Percentiles rank a stretch among this genome's conserved stretches.
Conservation (phyloP, 495 filamentous ascomycete species). For the Trichoderma asperelloides region DNA sequence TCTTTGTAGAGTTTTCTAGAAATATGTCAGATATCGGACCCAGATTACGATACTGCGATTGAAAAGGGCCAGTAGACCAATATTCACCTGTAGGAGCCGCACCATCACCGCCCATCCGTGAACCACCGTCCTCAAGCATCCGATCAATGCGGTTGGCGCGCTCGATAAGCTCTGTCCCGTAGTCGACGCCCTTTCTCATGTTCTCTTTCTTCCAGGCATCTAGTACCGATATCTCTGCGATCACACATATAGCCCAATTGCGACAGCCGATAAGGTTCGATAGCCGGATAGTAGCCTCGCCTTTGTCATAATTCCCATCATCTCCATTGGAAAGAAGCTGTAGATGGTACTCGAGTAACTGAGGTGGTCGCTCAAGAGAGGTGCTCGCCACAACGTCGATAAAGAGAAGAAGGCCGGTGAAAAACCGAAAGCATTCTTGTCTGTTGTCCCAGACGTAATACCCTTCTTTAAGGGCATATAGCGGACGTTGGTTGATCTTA, state of each 20-base stretch:
- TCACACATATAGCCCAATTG: slow-evolving; percentile 36
- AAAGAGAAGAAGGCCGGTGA: slow-evolving; percentile 35
- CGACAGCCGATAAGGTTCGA: slow-evolving; percentile 32
- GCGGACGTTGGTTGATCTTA: slow-evolving; percentile 10
- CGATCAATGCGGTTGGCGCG: slow-evolving; percentile 33
- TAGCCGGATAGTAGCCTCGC: slow-evolving; percentile 22
- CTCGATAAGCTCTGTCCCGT: slow-evolving; percentile 34
- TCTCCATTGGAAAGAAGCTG: slow-evolving; percentile 9
- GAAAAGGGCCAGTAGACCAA: not conserved
- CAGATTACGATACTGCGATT: no score
- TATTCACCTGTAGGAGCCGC: not conserved
- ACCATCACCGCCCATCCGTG: not conserved
- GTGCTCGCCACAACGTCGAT: slow-evolving; percentile 44
- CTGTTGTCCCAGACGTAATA: slow-evolving; percentile 9
- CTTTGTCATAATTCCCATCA: slow-evolving; percentile 16
- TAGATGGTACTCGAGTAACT: slow-evolving; percentile 29
- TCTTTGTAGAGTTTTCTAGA: not conserved
- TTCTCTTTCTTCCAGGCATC: slow-evolving; percentile 41
- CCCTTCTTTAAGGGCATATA: slow-evolving; percentile 23
- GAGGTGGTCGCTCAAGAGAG: slow-evolving; percentile 28
- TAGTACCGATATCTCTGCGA: slow-evolving; percentile 37
- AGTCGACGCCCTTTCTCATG: slow-evolving; percentile 31
- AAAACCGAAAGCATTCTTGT: slow-evolving; percentile 35
- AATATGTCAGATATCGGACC: not conserved
- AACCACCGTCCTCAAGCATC: slow-evolving; percentile 13